Conservation (phyloP, 768 basidiomycete species). For the Hirschioporus abietinus region DNA sequence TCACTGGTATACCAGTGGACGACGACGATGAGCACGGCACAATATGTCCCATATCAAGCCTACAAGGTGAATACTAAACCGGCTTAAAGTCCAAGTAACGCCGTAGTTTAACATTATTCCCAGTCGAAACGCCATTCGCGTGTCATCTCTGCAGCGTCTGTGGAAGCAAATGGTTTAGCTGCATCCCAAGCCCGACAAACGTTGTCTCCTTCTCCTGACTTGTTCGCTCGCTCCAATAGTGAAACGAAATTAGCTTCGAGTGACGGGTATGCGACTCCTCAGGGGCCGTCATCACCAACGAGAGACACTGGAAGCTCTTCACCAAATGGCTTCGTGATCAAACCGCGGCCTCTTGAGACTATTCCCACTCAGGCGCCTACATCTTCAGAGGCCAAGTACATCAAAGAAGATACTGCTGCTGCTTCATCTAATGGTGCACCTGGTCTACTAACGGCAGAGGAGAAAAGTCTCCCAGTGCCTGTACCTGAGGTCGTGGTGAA, state of each 20-base stretch:
- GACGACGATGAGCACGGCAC: constrained; percentile 21
- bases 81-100: background rate
- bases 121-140: constrained; percentile 47
- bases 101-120: background rate
- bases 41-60: constrained; percentile 44
- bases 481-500: background rate
- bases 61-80: constrained; percentile 33
- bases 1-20: background rate
- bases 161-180: constrained; percentile 2
- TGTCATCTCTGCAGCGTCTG: constrained; percentile 24
- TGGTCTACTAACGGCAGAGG: background rate
- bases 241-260: background rate
- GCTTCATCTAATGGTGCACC: background rate
- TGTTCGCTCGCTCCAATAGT: background rate
- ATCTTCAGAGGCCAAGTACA: background rate
- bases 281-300: background rate
- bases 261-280: background rate
- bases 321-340: background rate
- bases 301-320: background rate
- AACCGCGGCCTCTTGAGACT: constrained; percentile 4
- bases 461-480: background rate
- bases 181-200: background rate
- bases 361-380: constrained; percentile 3
- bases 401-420: background rate
- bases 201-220: background rate